Evolutionary conservation across 2,329 filamentous ascomycete genomes (phyloP).

Genomic region (Hymenotorrendiella dingleyae): DNA sequence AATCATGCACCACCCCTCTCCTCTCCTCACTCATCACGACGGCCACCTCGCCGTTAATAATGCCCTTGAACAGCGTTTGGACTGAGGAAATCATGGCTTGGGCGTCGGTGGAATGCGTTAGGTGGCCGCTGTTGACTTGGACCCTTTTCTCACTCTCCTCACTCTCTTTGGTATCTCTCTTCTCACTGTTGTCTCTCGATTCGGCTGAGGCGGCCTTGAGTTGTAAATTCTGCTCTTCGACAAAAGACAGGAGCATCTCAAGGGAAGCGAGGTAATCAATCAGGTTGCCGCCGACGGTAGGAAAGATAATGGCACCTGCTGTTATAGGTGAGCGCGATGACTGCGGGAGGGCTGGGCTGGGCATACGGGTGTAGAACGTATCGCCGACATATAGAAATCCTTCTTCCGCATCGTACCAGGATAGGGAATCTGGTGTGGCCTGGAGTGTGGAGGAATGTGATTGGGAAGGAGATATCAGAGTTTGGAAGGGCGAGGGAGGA

Average conservation of each 20-base stretch:
- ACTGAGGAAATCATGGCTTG: constrained; percentile 33
- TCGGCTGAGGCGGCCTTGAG: too few species aligned
- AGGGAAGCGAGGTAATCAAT: constrained; percentile 35
- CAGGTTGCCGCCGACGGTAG: constrained; percentile 33
- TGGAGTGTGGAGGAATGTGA: constrained; percentile 40
- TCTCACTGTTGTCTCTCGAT: too few species aligned
- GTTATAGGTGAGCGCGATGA: constrained; percentile 15
- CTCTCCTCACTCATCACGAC: constrained; percentile 27
- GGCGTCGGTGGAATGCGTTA: constrained; percentile 33
- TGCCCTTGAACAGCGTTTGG: constrained; percentile 29
- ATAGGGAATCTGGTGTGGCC: constrained; percentile 42
- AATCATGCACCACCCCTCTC: constrained; percentile 31
- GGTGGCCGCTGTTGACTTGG: constrained; percentile 33
- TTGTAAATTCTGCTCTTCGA: constrained; percentile 29
- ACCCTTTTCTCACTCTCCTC: constrained; percentile 15
- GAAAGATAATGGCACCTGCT: constrained; percentile 33
- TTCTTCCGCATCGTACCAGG: constrained; percentile 39
- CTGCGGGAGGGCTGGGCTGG: constrained; percentile 24
- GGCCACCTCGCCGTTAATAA: constrained; percentile 31
- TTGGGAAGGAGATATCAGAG: constrained; percentile 26
- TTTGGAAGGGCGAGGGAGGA: constrained; percentile 25
- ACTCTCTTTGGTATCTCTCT: background rate
- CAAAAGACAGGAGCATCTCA: constrained; percentile 31
- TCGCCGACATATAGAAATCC: constrained; percentile 41
- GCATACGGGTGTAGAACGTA: constrained; percentile 36